Conservation (phyloP, 2,329 filamentous ascomycete genomes). For the Tolypocladium album region DNA sequence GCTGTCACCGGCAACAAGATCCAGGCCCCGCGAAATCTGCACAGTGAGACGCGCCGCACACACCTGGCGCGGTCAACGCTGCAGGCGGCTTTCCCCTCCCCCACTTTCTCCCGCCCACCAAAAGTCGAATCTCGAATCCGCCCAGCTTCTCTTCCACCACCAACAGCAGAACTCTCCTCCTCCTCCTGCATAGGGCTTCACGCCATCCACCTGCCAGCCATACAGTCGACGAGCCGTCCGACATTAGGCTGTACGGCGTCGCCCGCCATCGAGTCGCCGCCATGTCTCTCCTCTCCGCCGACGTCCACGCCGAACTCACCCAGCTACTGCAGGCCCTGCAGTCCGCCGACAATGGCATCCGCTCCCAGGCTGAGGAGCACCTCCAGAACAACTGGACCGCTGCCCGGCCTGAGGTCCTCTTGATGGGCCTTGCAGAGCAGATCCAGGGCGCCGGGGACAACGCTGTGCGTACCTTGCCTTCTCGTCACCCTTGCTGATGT, state of each 20-base stretch:
- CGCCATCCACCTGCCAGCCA: constrained; percentile 4
- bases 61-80: neutral
- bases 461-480: constrained; percentile 37
- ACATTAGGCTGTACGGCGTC: constrained; percentile 10
- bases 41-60: neutral
- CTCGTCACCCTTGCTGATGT: neutral
- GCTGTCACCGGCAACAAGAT: neutral
- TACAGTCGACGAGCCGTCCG: constrained; percentile 2
- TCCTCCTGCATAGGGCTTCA: constrained; percentile 1
- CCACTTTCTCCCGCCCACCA: constrained; percentile 13
- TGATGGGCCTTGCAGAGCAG: constrained; percentile 93
- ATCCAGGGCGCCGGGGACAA: constrained; percentile 67
- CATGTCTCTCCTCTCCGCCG: constrained; percentile 76
- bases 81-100: constrained; percentile 8
- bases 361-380: constrained; percentile 81
- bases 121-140: constrained; percentile 6
- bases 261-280: constrained; percentile 11
- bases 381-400: constrained; percentile 83
- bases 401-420: constrained; percentile 69
- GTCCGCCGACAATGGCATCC: constrained; percentile 76
- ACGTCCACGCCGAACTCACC: constrained; percentile 73
- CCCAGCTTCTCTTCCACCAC: constrained; percentile 5
- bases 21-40: neutral
- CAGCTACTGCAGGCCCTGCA: constrained; percentile 83
- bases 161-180: constrained; percentile 1